Evolutionary conservation across 129 eudicot species (phyloP).

Genomic region (Chrysanthemum seticuspe): DNA sequence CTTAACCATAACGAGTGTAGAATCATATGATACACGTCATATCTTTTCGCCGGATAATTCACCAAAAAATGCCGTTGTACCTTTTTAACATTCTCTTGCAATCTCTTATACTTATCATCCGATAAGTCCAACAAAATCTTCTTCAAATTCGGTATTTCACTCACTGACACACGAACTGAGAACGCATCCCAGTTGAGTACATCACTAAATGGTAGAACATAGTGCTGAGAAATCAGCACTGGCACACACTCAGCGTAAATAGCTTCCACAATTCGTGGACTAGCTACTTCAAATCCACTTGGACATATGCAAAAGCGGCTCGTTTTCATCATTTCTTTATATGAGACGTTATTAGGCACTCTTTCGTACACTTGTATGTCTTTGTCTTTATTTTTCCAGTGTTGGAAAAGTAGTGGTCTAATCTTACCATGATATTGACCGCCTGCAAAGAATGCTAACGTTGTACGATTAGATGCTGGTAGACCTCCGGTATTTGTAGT

Average conservation of each 20-base stretch:
- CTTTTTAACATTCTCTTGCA: constrained; percentile 55
- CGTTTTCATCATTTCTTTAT: constrained; percentile 62
- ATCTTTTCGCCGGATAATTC: constrained; percentile 74
- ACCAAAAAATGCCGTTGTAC: constrained; percentile 69
- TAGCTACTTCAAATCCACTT: constrained; percentile 87
- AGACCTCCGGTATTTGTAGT: constrained; percentile 27
- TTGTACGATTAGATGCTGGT: constrained; percentile 54
- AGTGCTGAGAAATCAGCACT: constrained; percentile 58
- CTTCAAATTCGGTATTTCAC: constrained; percentile 61
- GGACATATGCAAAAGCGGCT: constrained; percentile 85
- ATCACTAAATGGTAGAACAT: constrained; percentile 70
- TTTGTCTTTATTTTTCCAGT: constrained; percentile 73
- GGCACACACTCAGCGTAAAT: constrained; percentile 83
- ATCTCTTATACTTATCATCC: constrained; percentile 36
- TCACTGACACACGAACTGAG: constrained; percentile 52
- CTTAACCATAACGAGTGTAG: constrained; percentile 80
- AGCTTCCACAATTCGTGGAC: constrained; percentile 75
- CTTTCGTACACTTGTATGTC: constrained; percentile 51
- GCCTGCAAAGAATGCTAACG: constrained; percentile 79
- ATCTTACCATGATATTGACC: constrained; percentile 65
- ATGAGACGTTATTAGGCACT: constrained; percentile 45
- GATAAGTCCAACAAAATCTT: constrained; percentile 47
- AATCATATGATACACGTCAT: constrained; percentile 79
- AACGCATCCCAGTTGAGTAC: constrained; percentile 76
- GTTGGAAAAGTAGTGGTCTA: constrained; percentile 46